phyloP scores from a whole-genome alignment of 371 early-diverging fungal species.

The Fennellomyces sp. region DNA sequence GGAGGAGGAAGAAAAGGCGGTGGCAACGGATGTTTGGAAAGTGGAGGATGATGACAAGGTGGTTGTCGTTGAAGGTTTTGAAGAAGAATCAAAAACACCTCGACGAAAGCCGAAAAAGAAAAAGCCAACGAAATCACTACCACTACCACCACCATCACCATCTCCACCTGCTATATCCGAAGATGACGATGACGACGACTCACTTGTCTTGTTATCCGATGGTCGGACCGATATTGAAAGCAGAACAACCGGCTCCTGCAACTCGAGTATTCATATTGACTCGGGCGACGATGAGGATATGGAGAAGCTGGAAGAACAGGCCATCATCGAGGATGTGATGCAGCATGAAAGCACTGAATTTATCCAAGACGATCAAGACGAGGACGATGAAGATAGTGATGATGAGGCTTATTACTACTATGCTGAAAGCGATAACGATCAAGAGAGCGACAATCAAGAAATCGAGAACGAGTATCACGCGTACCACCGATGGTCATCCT shows the following conservation, averaged over 20 bases:
- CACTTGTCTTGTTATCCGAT: slow-evolving; percentile 12
- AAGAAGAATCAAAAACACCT: slow-evolving; percentile 8
- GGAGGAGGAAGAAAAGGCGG: background rate
- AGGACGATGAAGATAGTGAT: slow-evolving; percentile 19
- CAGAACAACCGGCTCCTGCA: slow-evolving; percentile 10
- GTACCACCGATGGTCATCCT: slow-evolving; percentile 36
- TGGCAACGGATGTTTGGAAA: slow-evolving; percentile 16
- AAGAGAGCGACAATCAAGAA: slow-evolving; percentile 38
- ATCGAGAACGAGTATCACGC: slow-evolving; percentile 25
- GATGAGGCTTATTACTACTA: slow-evolving; percentile 16
- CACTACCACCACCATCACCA: background rate
- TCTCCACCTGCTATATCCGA: background rate
- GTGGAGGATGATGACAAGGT: slow-evolving; percentile 9
- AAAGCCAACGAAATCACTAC: background rate
- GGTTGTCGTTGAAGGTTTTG: slow-evolving; percentile 17
- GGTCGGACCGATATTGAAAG: background rate
- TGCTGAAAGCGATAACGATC: slow-evolving; percentile 11
- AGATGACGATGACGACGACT: slow-evolving; percentile 16
- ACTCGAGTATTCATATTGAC: slow-evolving; percentile 41
- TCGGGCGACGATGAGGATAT: slow-evolving; percentile 49
- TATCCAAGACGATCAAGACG: slow-evolving; percentile 16
- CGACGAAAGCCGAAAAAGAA: slow-evolving; percentile 20
- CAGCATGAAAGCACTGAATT: slow-evolving; percentile 10
- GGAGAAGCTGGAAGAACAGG: slow-evolving; percentile 42
- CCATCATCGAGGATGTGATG: slow-evolving; percentile 37